Evolutionary conservation across 1,284 basidiomycete genomes (phyloP).

Genomic region (Xerocomus alliaceus): DNA sequence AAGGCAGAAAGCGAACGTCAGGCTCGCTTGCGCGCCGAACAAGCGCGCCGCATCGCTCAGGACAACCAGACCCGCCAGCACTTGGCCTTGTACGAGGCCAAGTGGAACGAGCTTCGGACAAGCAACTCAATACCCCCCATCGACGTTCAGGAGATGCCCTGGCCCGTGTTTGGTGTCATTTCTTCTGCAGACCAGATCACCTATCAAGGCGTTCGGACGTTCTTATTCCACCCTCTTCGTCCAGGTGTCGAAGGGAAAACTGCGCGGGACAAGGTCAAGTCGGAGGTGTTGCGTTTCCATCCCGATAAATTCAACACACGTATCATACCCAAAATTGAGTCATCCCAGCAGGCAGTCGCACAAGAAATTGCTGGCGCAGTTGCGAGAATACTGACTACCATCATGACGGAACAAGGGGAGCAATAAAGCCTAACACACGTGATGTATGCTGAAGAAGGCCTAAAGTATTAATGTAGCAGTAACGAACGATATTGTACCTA

Average conservation of each 20-base stretch:
- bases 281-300: slow-evolving; percentile 59
- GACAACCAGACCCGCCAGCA: slow-evolving; percentile 9
- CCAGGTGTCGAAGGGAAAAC: slow-evolving; percentile 40
- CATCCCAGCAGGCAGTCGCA: slow-evolving; percentile 51
- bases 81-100: slow-evolving; percentile 44
- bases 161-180: slow-evolving; percentile 48
- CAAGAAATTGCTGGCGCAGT: slow-evolving; percentile 53
- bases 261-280: slow-evolving; percentile 46
- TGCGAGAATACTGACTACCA: slow-evolving; percentile 49
- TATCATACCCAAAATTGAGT: slow-evolving; percentile 51
- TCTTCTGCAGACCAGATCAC: slow-evolving; percentile 40
- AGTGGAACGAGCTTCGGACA: slow-evolving; percentile 48
- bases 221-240: slow-evolving; percentile 47
- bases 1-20: slow-evolving; percentile 21
- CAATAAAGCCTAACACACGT: too few relatives aligned
- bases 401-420: slow-evolving; percentile 34
- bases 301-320: slow-evolving; percentile 56
- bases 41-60: slow-evolving; percentile 9
- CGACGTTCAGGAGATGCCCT: slow-evolving; percentile 50
- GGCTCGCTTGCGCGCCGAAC: slow-evolving; percentile 19
- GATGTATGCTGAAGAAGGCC: too few relatives aligned
- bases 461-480: neutral
- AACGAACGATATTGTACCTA: neutral
- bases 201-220: slow-evolving; percentile 42
- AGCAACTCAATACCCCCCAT: slow-evolving; percentile 23